Conservation (phyloP, 2,329 filamentous ascomycete species). For the Leptographium lundbergii region DNA sequence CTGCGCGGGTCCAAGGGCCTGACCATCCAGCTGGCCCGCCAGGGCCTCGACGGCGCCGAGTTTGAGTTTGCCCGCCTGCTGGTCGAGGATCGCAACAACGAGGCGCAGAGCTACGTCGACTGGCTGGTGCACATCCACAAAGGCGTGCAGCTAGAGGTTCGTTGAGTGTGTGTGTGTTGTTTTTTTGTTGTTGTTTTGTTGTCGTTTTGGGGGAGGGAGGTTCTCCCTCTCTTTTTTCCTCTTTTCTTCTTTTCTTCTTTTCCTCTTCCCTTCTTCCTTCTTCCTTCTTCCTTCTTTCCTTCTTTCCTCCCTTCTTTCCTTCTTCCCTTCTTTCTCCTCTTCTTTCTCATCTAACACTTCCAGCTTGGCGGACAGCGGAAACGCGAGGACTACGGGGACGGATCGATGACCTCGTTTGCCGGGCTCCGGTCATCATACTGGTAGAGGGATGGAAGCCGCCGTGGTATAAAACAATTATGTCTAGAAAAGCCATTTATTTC, state of each 20-base stretch:
- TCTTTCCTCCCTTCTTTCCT: too few relatives aligned
- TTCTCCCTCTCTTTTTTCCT: too few relatives aligned
- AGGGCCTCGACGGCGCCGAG: constrained; percentile 88
- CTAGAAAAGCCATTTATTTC: too few relatives aligned
- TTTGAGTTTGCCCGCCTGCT: constrained; percentile 89
- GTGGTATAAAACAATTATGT: too few relatives aligned
- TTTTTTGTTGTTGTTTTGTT: constrained; percentile 1
- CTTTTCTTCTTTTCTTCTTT: background rate
- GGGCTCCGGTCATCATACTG: constrained; percentile 19
- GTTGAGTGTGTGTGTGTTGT: background rate
- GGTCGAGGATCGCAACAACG: constrained; percentile 91
- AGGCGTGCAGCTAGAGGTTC: constrained; percentile 76
- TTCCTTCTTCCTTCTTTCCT: too few relatives aligned
- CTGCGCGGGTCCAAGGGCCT: constrained; percentile 77
- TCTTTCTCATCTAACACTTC: constrained; percentile 1
- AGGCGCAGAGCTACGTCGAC: constrained; percentile 95
- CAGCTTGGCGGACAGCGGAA: constrained; percentile 59
- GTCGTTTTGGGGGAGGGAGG: background rate
- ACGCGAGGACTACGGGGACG: constrained; percentile 45
- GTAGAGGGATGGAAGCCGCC: constrained; percentile 6
- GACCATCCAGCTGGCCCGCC: constrained; percentile 79
- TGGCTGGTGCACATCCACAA: constrained; percentile 95
- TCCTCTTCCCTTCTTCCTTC: too few relatives aligned
- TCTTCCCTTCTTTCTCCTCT: too few relatives aligned
- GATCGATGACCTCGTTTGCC: constrained; percentile 39